phyloP scores from a whole-genome alignment of 768 basidiomycete species.

The Paxillus rubicundulus region DNA sequence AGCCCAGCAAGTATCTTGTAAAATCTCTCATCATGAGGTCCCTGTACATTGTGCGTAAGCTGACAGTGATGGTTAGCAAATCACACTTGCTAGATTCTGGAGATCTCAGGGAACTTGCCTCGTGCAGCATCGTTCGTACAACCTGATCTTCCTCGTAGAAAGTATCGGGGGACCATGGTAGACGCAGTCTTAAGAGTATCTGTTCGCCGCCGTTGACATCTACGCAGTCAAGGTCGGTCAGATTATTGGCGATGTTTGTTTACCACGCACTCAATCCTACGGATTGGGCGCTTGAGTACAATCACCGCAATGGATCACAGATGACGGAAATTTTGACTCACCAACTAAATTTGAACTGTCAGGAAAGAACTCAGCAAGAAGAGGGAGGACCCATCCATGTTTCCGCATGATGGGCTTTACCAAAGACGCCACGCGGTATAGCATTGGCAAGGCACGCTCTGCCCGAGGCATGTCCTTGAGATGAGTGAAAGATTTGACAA shows the following conservation, averaged over 20 bases:
- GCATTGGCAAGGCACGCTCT: constrained; percentile 62
- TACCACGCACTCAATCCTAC: constrained; percentile 39
- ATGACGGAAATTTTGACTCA: constrained; percentile 32
- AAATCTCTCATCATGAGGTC: constrained; percentile 85
- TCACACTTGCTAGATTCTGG: background rate
- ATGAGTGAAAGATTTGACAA: constrained; percentile 67
- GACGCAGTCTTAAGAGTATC: constrained; percentile 82
- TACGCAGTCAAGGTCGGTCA: constrained; percentile 25
- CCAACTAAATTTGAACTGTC: constrained; percentile 70
- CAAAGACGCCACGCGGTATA: constrained; percentile 69
- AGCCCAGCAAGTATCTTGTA: constrained; percentile 70
- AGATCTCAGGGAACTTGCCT: constrained; percentile 44
- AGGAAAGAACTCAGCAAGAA: constrained; percentile 88
- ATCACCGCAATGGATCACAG: background rate
- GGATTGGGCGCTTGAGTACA: constrained; percentile 8
- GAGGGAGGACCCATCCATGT: constrained; percentile 73
- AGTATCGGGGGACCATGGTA: constrained; percentile 59
- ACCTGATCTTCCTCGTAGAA: constrained; percentile 77
- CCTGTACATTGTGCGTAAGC: constrained; percentile 88
- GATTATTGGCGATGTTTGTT: constrained; percentile 3
- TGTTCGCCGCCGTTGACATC: constrained; percentile 79
- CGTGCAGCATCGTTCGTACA: constrained; percentile 85
- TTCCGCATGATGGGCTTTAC: constrained; percentile 95
- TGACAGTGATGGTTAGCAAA: constrained; percentile 28
- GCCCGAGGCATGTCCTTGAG: constrained; percentile 66